Percentiles rank a stretch among this genome's conserved stretches.
These are phyloP conservation scores for Fusarium euwallaceae DNA, from an alignment of 2,329 filamentous ascomycete species.

Conservation along the genomic window DNA sequence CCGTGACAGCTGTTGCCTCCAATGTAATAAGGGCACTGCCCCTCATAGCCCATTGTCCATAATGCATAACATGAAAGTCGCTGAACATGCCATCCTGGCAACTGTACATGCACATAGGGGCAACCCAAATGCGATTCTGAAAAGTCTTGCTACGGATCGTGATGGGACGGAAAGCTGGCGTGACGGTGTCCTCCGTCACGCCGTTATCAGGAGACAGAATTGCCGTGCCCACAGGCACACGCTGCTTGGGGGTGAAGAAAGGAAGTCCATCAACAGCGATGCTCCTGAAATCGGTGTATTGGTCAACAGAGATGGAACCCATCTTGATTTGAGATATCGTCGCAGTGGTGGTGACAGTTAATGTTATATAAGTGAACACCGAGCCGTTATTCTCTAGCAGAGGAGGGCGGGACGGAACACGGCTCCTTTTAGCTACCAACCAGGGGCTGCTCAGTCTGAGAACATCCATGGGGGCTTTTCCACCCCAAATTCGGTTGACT, in stretches of 20 bases:
- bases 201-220: background rate
- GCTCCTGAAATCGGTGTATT: background rate
- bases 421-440: background rate
- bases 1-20: background rate
- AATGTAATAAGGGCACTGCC: background rate
- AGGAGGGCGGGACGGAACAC: background rate
- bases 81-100: conserved; percentile 19
- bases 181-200: background rate
- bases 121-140: conserved; percentile 25
- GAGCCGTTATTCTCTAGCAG: background rate
- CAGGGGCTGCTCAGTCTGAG: background rate
- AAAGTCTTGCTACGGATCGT: conserved; percentile 20
- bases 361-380: background rate
- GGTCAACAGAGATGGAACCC: background rate
- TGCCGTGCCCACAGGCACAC: background rate
- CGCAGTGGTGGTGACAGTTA: background rate
- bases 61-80: conserved; percentile 19
- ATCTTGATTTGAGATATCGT: background rate
- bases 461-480: background rate
- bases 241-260: background rate
- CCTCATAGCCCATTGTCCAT: conserved; percentile 19
- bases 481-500: background rate
- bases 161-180: background rate
- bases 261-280: background rate
- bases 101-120: conserved; percentile 24